A percentile compares a stretch with the other conserved stretches of the same genome.
phyloP scores from a whole-genome alignment of 2,329 filamentous ascomycete genomes.

The Fusarium sp. region DNA sequence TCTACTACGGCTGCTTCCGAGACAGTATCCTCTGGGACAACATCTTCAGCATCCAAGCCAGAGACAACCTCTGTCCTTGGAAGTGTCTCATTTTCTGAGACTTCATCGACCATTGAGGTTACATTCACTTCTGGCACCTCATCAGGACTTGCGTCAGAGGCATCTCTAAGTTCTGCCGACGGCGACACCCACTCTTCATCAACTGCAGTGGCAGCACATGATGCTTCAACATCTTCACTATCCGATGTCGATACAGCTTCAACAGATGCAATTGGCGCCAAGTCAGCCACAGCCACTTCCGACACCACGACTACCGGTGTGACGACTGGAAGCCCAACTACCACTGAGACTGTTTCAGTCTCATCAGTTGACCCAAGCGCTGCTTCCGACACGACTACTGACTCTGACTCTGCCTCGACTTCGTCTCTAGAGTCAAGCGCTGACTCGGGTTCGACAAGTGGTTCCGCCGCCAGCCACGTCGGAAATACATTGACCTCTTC shows the following conservation, averaged over 20 bases:
- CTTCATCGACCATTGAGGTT: neutral
- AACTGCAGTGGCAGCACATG: neutral
- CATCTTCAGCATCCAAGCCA: neutral
- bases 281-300: neutral
- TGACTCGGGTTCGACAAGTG: neutral
- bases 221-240: neutral
- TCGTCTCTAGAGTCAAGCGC: neutral
- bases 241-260: neutral
- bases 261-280: neutral
- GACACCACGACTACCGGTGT: neutral
- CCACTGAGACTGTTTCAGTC: neutral
- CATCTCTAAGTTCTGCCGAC: neutral
- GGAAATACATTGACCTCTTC: neutral
- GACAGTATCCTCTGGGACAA: neutral
- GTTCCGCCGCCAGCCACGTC: fast-evolving
- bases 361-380: neutral
- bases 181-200: neutral
- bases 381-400: neutral
- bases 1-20: neutral
- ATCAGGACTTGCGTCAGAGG: neutral
- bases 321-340: neutral
- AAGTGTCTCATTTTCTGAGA: neutral
- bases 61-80: neutral
- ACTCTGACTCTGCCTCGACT: neutral
- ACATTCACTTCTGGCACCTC: neutral